These are phyloP conservation scores for Linanthus parryae DNA, from an alignment of 148 eudicot genomes.

Conservation along the genomic window DNA sequence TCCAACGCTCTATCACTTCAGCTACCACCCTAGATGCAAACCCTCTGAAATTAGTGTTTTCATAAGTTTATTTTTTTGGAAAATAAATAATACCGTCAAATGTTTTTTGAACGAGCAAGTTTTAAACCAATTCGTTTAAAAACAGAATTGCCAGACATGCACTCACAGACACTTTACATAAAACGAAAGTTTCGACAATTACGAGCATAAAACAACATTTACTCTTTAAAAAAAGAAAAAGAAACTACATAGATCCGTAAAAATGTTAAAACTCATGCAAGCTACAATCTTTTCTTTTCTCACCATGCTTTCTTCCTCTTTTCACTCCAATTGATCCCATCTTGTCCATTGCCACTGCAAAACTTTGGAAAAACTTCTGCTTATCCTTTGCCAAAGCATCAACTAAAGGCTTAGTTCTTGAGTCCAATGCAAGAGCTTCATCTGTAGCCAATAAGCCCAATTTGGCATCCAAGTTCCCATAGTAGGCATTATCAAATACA, in stretches of 20 bases:
- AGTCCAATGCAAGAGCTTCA: conserved; percentile 62
- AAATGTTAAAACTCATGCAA: conserved; percentile 26
- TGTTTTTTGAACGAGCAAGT: too few species aligned
- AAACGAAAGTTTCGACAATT: too few species aligned
- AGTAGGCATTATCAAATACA: conserved; percentile 71
- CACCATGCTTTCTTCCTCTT: conserved; percentile 70
- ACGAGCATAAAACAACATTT: too few species aligned
- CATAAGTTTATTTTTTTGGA: too few species aligned
- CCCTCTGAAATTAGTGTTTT: too few species aligned
- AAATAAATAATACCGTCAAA: too few species aligned
- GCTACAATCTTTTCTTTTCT: conserved; percentile 60
- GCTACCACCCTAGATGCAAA: too few species aligned
- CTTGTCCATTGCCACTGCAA: conserved; percentile 72
- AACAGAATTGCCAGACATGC: too few species aligned
- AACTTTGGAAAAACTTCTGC: conserved; percentile 53
- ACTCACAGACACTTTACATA: too few species aligned
- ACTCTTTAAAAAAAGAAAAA: background rate
- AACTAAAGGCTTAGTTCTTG: conserved; percentile 56
- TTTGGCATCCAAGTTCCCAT: conserved; percentile 63
- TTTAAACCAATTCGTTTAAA: too few species aligned
- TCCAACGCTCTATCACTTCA: too few species aligned
- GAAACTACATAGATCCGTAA: background rate
- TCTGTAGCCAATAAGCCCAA: conserved; percentile 66
- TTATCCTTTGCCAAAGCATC: conserved; percentile 54
- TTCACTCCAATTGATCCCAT: conserved; percentile 79